Percentiles rank a stretch among this genome's conserved stretches.
phyloP scores from a whole-genome alignment of 2,329 filamentous ascomycete species.

The Claviceps spartinae region DNA sequence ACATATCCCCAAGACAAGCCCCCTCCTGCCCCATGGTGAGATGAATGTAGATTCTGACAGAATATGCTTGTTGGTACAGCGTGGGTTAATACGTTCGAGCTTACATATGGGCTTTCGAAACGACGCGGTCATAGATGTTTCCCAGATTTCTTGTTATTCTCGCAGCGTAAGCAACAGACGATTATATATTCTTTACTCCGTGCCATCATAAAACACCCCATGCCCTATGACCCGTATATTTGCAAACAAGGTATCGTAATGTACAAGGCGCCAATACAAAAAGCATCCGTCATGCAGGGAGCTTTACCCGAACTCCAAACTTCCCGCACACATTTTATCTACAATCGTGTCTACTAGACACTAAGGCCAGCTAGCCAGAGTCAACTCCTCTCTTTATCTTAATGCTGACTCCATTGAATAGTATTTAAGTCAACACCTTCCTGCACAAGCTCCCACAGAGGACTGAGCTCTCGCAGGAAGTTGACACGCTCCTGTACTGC shows the following conservation, averaged over 20 bases:
- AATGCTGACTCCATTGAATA: slow-evolving; percentile 98
- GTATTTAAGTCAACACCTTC: slow-evolving; percentile 91
- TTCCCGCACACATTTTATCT: background rate
- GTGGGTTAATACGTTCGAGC: too few species aligned
- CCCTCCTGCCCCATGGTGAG: too few species aligned
- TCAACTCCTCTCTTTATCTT: slow-evolving; percentile 14
- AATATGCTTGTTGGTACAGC: too few species aligned
- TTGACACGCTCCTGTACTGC: slow-evolving; percentile 81
- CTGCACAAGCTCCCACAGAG: slow-evolving; percentile 94
- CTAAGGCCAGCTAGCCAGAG: background rate
- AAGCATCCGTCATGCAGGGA: background rate
- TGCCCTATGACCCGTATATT: background rate
- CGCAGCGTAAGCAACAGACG: background rate
- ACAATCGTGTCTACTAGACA: background rate
- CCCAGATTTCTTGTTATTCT: background rate
- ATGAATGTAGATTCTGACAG: too few species aligned
- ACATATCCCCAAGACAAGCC: too few species aligned
- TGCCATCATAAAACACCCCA: slow-evolving; percentile 4
- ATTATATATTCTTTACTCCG: background rate
- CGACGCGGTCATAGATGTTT: too few species aligned
- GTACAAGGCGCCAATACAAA: background rate
- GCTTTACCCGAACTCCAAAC: background rate
- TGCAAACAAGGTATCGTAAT: background rate
- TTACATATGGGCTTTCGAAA: too few species aligned
- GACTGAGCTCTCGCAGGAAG: slow-evolving; percentile 88